Evolutionary conservation across 2,329 filamentous ascomycete genomes (phyloP).

Genomic region (Penicillium concentricum): DNA sequence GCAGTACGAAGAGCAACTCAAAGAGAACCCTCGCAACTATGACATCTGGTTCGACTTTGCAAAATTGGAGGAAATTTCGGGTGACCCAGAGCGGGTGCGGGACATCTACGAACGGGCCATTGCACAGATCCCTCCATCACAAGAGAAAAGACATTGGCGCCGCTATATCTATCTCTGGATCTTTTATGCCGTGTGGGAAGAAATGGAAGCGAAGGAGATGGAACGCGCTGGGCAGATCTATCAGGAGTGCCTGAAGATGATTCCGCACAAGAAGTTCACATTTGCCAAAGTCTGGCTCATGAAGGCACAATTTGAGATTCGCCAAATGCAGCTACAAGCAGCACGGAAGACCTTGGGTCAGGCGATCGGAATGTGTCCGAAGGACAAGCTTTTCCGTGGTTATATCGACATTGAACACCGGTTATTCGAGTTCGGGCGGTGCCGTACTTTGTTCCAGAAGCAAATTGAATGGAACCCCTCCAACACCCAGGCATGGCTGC

Average conservation of each 20-base stretch:
- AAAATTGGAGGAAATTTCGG: slow-evolving; percentile 79
- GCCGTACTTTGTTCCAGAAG: slow-evolving; percentile 88
- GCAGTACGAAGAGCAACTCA: slow-evolving; percentile 90
- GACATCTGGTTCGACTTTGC: slow-evolving; percentile 97
- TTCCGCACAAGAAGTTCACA: slow-evolving; percentile 95
- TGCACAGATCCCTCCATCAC: slow-evolving; percentile 88
- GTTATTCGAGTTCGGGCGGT: slow-evolving; percentile 89
- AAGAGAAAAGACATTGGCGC: slow-evolving; percentile 96
- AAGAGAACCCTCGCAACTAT: slow-evolving; percentile 94
- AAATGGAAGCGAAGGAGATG: slow-evolving; percentile 76
- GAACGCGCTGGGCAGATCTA: slow-evolving; percentile 86
- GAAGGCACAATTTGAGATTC: slow-evolving; percentile 89
- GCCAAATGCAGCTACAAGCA: slow-evolving; percentile 74
- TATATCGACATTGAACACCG: slow-evolving; percentile 93
- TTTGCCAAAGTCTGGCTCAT: slow-evolving; percentile 96
- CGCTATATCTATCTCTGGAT: slow-evolving; percentile 98
- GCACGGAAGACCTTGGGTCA: slow-evolving; percentile 87
- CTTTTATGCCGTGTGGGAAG: slow-evolving; percentile 95
- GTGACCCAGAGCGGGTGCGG: slow-evolving; percentile 77
- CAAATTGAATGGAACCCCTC: slow-evolving; percentile 88
- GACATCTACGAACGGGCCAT: slow-evolving; percentile 96
- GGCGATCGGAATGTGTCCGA: slow-evolving; percentile 90
- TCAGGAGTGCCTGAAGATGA: slow-evolving; percentile 77
- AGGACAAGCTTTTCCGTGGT: slow-evolving; percentile 90
- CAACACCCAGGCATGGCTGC: slow-evolving; percentile 93